phyloP scores from a whole-genome alignment of 495 filamentous ascomycete genomes.

The Aspergillus egyptiacus region DNA sequence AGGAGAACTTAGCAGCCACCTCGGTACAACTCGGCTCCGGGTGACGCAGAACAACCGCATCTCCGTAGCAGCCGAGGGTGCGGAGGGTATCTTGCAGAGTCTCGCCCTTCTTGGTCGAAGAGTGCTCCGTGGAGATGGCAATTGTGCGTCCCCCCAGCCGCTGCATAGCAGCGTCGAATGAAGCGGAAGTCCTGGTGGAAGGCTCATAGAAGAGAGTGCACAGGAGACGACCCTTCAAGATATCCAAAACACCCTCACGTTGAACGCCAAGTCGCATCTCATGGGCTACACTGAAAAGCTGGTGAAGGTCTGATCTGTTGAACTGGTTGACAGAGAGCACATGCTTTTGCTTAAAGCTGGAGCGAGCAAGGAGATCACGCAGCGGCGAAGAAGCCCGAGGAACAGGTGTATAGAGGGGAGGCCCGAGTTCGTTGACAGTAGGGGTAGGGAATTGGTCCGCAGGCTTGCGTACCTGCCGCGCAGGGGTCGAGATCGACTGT shows the following conservation, averaged over 20 bases:
- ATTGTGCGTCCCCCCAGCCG: conserved; percentile 82
- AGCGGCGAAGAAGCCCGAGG: conserved; percentile 52
- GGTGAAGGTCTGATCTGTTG: conserved; percentile 75
- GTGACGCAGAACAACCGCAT: conserved; percentile 91
- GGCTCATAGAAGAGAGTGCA: conserved; percentile 96
- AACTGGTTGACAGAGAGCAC: conserved; percentile 89
- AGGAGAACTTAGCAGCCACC: conserved; percentile 75
- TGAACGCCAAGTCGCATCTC: conserved; percentile 94
- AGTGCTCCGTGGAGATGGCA: conserved; percentile 68
- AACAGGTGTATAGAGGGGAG: conserved; percentile 41
- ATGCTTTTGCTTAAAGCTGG: conserved; percentile 78
- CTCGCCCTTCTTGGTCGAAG: conserved; percentile 88
- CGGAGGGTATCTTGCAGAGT: conserved; percentile 87
- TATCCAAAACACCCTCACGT: conserved; percentile 78
- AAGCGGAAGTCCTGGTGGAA: conserved; percentile 90
- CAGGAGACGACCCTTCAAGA: conserved; percentile 78
- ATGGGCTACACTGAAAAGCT: conserved; percentile 91
- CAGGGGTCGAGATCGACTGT: conserved; percentile 37
- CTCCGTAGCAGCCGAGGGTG: conserved; percentile 87
- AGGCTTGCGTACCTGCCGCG: conserved; percentile 27
- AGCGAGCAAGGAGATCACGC: conserved; percentile 65
- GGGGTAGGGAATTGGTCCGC: conserved; percentile 27
- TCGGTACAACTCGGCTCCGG: conserved; percentile 72
- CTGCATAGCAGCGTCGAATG: conserved; percentile 98
- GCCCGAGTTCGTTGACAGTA: conserved; percentile 46